Evolutionary conservation across 2,329 filamentous ascomycete species (phyloP), one percentile per base, ranked within the genome.

Genomic region (Akanthomyces dipterigenus): DNA sequence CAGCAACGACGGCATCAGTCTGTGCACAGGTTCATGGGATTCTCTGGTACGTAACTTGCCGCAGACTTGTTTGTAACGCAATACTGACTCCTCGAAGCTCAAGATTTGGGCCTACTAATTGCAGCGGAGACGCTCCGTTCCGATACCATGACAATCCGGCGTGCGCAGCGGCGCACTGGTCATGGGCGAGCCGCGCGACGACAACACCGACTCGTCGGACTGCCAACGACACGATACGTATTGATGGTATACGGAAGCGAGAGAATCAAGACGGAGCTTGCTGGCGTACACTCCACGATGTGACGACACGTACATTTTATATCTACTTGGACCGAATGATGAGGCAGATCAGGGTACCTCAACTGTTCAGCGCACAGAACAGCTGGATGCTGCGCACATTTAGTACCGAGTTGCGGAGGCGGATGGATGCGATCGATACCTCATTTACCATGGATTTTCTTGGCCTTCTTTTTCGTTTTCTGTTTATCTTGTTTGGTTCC

Each of bases 21-120:
- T 99, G 80, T 98, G 95, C 85, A 99, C 95, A 72, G 95, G 95
- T 76, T 99, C 95, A 68, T 99, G 95, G 95, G 95, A 99, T 80
- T 97, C 95, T 71, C 84, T 96, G 82, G 95, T 98, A 85, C 80
- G 91, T 84, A 61, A n/a, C 46, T n/a, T 11, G 9, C 6, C 18
- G 18, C 31, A 24, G 5, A 8, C 26, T 18, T 22, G 12, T 40
- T 14, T 22, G 34, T 18, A 22, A 42, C 14, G 12, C 20, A n/a
- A 26, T 65, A 66, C 72, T 77, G 70, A 78, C 71, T 63, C 61
- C 58, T 54, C 50, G 45, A 65, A 93, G 90, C 88, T 93, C 76
- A 93, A 92, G 84, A 87, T 93, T 75, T 93, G 90, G 90, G 90
- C 90, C 65, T 91, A 89, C 80, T 90, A 88, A 77, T 59, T 64